Conservation (phyloP, 176 grass and related monocot species). For the Musa itinerans region DNA sequence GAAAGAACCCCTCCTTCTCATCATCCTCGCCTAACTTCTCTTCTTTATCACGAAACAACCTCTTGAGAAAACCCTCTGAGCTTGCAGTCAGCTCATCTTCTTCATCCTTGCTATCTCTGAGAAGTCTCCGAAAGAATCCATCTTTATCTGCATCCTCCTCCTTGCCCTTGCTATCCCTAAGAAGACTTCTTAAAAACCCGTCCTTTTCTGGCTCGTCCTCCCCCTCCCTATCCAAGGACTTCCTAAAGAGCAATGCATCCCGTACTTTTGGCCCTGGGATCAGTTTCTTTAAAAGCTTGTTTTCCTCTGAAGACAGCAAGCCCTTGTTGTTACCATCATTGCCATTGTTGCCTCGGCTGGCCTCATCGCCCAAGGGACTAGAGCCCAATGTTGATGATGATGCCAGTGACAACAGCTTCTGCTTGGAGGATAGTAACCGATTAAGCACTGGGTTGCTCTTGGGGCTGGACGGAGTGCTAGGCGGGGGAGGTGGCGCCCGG, state of each 20-base stretch:
- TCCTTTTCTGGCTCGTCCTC: slow-evolving; percentile 41
- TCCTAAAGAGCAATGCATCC: slow-evolving; percentile 74
- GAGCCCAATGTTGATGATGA: slow-evolving; percentile 48
- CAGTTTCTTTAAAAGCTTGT: slow-evolving; percentile 79
- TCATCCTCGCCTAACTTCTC: slow-evolving; percentile 59
- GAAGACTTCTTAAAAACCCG: slow-evolving; percentile 85
- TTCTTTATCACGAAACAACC: slow-evolving; percentile 61
- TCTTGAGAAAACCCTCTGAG: slow-evolving; percentile 61
- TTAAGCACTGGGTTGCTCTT: slow-evolving; percentile 74
- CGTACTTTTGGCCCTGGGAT: slow-evolving; percentile 80
- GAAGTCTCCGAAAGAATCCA: slow-evolving; percentile 51
- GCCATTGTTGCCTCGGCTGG: slow-evolving; percentile 14
- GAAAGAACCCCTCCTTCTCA: slow-evolving; percentile 79
- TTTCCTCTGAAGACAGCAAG: slow-evolving; percentile 55
- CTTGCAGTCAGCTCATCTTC: slow-evolving; percentile 41
- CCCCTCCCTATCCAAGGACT: slow-evolving; percentile 74
- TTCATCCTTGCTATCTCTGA: slow-evolving; percentile 63
- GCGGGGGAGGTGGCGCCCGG: slow-evolving; percentile 22
- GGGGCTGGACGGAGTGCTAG: slow-evolving; percentile 43
- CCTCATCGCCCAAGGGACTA: slow-evolving; percentile 21
- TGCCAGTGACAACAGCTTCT: slow-evolving; percentile 65
- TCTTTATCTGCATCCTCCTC: slow-evolving; percentile 69
- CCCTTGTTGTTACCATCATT: slow-evolving; percentile 32
- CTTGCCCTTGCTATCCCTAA: slow-evolving; percentile 75
- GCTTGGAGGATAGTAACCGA: slow-evolving; percentile 83